Conservation (phyloP, 2,329 filamentous ascomycete genomes). For the Dissoconium aciculare region DNA sequence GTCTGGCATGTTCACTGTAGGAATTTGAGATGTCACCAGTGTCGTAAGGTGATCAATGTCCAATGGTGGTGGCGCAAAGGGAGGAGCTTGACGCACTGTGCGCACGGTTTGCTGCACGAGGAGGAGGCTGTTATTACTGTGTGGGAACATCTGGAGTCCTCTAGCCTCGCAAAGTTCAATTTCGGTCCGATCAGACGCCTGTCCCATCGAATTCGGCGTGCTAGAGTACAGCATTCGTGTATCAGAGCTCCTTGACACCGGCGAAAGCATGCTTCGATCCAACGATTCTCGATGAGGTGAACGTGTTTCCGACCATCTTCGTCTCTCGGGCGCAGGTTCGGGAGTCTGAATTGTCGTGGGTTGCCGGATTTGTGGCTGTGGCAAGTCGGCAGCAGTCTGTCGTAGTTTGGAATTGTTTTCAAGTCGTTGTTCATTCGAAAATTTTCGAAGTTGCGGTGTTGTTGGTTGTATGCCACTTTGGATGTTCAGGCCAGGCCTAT, state of each 20-base stretch:
- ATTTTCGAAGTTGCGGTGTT: slow-evolving; percentile 9
- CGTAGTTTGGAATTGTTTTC: slow-evolving; percentile 11
- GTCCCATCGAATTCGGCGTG: slow-evolving; percentile 16
- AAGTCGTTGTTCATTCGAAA: slow-evolving; percentile 10
- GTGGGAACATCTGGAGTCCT: slow-evolving; percentile 45
- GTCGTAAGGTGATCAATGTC: too few species aligned
- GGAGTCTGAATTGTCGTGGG: too few species aligned
- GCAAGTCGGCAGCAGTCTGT: slow-evolving; percentile 9
- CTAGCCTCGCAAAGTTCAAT: slow-evolving; percentile 46
- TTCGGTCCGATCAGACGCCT: slow-evolving; percentile 17
- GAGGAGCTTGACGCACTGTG: slow-evolving; percentile 6
- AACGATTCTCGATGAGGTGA: slow-evolving; percentile 7
- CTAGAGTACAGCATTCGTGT: slow-evolving; percentile 12
- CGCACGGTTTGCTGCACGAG: slow-evolving; percentile 39
- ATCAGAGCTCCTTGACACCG: slow-evolving; percentile 14
- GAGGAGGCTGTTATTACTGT: slow-evolving; percentile 49
- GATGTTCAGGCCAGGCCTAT: too few species aligned
- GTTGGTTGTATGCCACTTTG: too few species aligned
- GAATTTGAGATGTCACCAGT: too few species aligned
- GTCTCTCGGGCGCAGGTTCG: too few species aligned
- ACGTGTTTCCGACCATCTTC: too few species aligned
- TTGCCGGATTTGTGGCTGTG: too few species aligned
- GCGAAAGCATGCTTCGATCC: slow-evolving; percentile 8
- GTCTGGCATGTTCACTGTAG: slow-evolving; percentile 8
- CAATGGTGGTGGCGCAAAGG: too few species aligned